Base-by-base conservation (phyloP, 768 basidiomycete species). In the Mycena rosella region DNA sequence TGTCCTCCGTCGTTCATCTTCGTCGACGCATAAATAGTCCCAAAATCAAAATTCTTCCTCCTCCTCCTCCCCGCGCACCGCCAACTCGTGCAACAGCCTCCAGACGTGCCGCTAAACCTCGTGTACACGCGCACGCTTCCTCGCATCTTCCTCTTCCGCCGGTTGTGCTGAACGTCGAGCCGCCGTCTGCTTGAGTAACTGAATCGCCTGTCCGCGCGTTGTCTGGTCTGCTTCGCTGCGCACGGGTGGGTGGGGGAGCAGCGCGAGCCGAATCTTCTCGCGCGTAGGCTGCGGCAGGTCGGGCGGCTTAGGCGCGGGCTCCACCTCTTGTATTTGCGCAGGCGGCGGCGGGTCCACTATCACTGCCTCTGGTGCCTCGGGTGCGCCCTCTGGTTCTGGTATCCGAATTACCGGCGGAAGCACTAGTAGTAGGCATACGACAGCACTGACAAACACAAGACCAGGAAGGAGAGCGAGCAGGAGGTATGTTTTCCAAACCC, bases 71-170 rank as follows among this genome's bases (percentile, higher is more conserved):
- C 15, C 9, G 15, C 32, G 6, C 7, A 32, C 34, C 5, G n/a
- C n/a, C n/a, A 47, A 5, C 42, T 58, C 56, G n/a, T 4, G 4
- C 17, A 58, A 9, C 20, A 58, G 42, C 9, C 42, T 18, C 56
- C 56, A 45, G 9, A 58, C 29, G 9, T 27, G 26, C 26, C 44
- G 56, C 44, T 58, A 44, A 18, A 47, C 42, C 56, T 45, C 56
- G 20, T 20, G 40, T 1, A 45, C 29, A 10, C 38, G 38, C 20
- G 26, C n/a, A 20, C 24, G 26, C 17, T 30, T n/a, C 17, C 45
- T 5, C 2, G 2, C 45, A 2, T 24, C 45, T 24, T 26, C 24
- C n/a, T 2, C 24, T 13, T 2, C 22, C 10, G 22, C 45, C 8
- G n/a, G 22, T 14, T 26, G 45, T 18, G 45, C 45, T 22, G 10